Conservation (phyloP, 495 filamentous ascomycete species). For the Lophium mytilinum region DNA sequence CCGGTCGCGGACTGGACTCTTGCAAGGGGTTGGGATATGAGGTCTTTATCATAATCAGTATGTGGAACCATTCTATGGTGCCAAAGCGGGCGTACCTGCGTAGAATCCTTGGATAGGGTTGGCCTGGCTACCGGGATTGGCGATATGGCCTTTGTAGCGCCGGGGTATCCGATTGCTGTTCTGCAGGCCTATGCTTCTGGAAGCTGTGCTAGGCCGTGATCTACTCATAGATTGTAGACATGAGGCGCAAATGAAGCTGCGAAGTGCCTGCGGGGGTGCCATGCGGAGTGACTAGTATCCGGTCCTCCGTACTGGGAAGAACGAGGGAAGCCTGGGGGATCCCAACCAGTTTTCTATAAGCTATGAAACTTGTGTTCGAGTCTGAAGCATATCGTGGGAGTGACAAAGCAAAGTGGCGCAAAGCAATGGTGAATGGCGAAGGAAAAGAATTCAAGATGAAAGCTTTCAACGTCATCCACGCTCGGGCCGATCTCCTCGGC, state of each 20-base stretch:
- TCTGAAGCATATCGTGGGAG: not conserved
- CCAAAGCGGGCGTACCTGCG: slow-evolving; percentile 5
- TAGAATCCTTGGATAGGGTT: slow-evolving; percentile 25
- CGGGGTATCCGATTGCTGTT: slow-evolving; percentile 23
- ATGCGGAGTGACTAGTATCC: not conserved
- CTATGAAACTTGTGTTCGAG: not conserved
- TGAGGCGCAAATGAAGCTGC: slow-evolving; percentile 10
- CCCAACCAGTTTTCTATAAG: not conserved
- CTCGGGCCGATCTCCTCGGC: not conserved
- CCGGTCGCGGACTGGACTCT: slow-evolving; percentile 36
- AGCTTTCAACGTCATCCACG: not conserved
- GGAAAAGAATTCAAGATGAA: not conserved
- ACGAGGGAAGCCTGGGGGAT: not conserved
- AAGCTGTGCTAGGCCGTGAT: not conserved
- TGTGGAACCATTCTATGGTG: not conserved
- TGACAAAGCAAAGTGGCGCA: not conserved
- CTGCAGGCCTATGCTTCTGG: slow-evolving; percentile 13
- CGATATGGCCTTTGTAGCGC: slow-evolving; percentile 19
- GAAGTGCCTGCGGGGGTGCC: slow-evolving; percentile 5
- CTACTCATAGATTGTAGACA: slow-evolving; percentile 2
- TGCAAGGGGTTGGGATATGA: slow-evolving; percentile 38
- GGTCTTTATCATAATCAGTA: slow-evolving; percentile 14
- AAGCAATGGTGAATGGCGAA: not conserved
- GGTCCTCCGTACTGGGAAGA: too few species aligned
- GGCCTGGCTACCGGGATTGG: slow-evolving; percentile 22